Evolutionary conservation across 257 asterid species (phyloP).

Genomic region (Lycium barbarum): DNA sequence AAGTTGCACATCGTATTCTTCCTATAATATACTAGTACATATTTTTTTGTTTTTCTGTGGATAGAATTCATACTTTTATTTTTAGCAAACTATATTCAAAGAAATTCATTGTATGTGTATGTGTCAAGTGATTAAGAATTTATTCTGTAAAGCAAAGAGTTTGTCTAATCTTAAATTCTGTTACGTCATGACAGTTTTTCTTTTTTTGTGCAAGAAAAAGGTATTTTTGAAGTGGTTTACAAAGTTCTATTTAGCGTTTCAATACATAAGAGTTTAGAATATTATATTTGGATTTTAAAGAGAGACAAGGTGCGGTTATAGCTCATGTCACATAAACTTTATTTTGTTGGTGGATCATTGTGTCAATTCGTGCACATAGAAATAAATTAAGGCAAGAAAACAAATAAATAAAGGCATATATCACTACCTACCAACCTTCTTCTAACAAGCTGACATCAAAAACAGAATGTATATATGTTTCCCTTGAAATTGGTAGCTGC

Average conservation of each 20-base stretch:
- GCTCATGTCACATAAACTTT: background rate
- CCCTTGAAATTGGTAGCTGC: conserved; percentile 33
- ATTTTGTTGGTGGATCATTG: background rate
- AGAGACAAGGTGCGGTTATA: background rate
- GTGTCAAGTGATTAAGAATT: background rate
- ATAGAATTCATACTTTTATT: background rate
- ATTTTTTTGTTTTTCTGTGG: background rate
- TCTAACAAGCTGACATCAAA: conserved; percentile 20
- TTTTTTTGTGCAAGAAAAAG: background rate
- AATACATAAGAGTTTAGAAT: background rate
- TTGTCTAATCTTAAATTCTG: background rate
- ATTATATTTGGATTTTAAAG: background rate
- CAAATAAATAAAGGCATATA: background rate
- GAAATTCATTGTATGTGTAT: background rate
- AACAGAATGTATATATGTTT: background rate
- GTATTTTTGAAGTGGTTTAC: background rate
- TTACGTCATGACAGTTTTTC: background rate
- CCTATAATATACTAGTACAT: background rate
- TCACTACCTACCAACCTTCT: conserved; percentile 46
- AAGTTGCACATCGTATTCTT: conserved; percentile 19
- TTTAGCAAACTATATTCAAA: background rate
- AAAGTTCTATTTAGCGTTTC: background rate
- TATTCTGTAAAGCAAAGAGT: background rate
- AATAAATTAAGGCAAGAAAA: background rate
- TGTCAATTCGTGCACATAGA: background rate